A percentile compares a stretch with the other conserved stretches of the same genome.
These are phyloP conservation scores for Sonneratia alba DNA, from an alignment of 345 rosid species.

Conservation along the genomic window DNA sequence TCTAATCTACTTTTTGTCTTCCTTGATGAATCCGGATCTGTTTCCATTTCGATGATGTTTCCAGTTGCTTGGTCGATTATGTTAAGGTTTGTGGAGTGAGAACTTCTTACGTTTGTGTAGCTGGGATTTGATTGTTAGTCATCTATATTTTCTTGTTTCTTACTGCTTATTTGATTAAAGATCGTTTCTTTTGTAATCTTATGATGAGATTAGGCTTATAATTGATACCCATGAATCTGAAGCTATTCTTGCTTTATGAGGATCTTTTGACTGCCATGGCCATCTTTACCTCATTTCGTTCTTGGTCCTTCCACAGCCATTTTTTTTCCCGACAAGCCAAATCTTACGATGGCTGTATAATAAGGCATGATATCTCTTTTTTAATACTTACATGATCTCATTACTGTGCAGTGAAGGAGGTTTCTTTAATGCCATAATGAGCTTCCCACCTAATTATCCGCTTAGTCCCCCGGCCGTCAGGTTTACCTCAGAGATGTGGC, in stretches of 20 bases:
- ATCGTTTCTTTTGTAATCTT: neutral
- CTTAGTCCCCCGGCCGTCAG: slow-evolving; percentile 81
- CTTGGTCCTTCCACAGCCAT: neutral
- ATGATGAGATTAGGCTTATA: slow-evolving; percentile 10
- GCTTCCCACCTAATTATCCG: slow-evolving; percentile 87
- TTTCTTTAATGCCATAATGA: slow-evolving; percentile 86
- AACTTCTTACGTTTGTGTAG: neutral
- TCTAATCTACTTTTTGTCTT: neutral
- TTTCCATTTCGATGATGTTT: neutral
- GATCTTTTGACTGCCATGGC: no score
- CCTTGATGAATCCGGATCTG: neutral
- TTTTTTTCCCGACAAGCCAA: neutral
- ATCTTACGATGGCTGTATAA: neutral
- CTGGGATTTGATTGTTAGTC: neutral
- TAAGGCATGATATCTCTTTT: neutral
- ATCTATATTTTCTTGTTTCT: neutral
- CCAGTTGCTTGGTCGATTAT: neutral
- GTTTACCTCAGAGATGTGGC: slow-evolving; percentile 95
- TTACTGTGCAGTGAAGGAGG: slow-evolving; percentile 77
- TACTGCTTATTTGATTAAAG: neutral
- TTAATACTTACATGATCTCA: slow-evolving; percentile 3
- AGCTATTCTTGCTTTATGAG: no score
- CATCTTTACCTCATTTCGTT: neutral
- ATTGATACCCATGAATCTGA: neutral
- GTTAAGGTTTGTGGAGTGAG: neutral